Conservation (phyloP, 106 monocot genomes). For the Gastrodia elata region DNA sequence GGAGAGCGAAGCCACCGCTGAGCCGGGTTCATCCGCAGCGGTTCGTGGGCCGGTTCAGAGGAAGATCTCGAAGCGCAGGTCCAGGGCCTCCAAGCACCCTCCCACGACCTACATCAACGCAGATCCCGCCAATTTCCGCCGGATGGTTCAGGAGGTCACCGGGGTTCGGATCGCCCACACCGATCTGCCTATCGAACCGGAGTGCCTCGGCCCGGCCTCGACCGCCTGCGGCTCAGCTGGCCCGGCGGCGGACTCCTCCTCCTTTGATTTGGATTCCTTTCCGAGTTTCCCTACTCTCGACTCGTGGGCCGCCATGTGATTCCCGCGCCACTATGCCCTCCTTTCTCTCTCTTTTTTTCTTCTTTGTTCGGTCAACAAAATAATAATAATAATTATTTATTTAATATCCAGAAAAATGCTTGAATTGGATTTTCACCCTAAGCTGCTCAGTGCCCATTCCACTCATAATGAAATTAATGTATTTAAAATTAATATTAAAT, state of each 20-base stretch:
- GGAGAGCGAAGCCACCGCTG: conserved; percentile 29
- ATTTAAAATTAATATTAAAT: no score
- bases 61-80: conserved; percentile 33
- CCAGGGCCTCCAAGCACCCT: conserved; percentile 27
- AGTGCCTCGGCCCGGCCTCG: neutral
- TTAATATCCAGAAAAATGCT: no score
- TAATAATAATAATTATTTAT: no score
- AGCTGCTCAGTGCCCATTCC: no score
- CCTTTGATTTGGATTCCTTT: conserved; percentile 24
- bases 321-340: no score
- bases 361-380: no score
- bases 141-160: conserved; percentile 69
- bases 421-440: no score
- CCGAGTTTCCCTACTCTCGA: conserved; percentile 54
- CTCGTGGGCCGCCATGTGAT: conserved; percentile 23
- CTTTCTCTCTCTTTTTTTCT: no score
- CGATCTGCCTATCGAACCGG: conserved; percentile 2
- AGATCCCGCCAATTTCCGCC: conserved; percentile 54
- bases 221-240: neutral
- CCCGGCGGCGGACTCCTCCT: neutral
- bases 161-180: conserved; percentile 19
- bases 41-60: neutral
- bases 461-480: no score
- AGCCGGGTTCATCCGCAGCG: neutral
- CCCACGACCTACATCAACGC: conserved; percentile 58